phyloP scores from a whole-genome alignment of 2,329 filamentous ascomycete genomes.

The Ophiostoma ulmi region DNA sequence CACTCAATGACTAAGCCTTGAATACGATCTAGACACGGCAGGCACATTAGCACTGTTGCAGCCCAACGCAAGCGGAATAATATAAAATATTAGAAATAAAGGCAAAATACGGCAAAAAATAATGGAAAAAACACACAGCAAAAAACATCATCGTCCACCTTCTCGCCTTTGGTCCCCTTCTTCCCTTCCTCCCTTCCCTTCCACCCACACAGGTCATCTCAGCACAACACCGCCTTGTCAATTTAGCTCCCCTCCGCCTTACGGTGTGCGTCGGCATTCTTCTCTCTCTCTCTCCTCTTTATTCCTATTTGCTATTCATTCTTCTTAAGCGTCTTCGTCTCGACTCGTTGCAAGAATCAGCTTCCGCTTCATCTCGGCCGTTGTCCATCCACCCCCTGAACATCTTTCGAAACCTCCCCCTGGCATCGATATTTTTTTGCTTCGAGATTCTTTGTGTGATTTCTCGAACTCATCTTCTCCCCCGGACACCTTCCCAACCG shows the following conservation, averaged over 20 bases:
- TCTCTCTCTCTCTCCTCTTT: conserved; percentile 26
- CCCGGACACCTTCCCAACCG: neutral
- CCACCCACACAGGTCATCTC: conserved; percentile 30
- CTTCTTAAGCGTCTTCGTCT: neutral
- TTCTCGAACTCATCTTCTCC: neutral
- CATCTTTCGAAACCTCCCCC: neutral
- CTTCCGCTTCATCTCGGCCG: neutral
- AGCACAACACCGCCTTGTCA: conserved; percentile 42
- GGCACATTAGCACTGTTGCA: neutral
- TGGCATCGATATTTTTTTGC: neutral
- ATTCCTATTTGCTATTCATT: conserved; percentile 15
- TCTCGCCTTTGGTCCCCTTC: conserved; percentile 6
- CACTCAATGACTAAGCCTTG: neutral
- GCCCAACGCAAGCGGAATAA: conserved; percentile 8
- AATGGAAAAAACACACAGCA: conserved; percentile 27
- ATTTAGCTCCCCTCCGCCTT: conserved; percentile 30
- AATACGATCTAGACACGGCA: conserved; percentile 8
- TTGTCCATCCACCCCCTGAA: neutral
- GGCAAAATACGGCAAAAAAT: conserved; percentile 24
- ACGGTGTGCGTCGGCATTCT: conserved; percentile 40
- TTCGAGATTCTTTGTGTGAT: conserved; percentile 2
- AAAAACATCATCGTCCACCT: conserved; percentile 29
- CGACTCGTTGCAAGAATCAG: conserved; percentile 19
- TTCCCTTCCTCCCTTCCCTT: conserved; percentile 25
- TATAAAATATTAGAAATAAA: conserved; percentile 21